Percentiles rank a stretch among this genome's conserved stretches.
Conservation (phyloP, 768 basidiomycete genomes). For the Lentinula lateritia region DNA sequence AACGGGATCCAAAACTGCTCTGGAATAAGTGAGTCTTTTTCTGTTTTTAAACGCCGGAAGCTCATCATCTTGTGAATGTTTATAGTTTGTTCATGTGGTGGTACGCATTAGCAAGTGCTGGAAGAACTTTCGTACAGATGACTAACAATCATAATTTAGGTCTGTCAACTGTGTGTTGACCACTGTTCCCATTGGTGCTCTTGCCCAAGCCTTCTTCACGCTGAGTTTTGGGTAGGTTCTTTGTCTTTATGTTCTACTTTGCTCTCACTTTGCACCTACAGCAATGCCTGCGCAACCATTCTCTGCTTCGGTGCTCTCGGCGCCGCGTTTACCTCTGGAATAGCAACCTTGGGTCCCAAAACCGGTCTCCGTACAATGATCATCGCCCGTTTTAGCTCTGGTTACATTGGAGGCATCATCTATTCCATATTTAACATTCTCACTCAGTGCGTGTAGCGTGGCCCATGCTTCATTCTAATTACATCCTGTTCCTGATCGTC, state of each 20-base stretch:
- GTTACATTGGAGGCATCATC: constrained; percentile 42
- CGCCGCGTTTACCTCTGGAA: constrained; percentile 36
- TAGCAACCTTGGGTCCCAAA: constrained; percentile 47
- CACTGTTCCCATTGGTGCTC: constrained; percentile 38
- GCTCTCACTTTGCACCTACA: constrained; percentile 11
- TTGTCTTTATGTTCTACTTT: not conserved
- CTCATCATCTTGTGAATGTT: not conserved
- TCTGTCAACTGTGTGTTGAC: constrained; percentile 44
- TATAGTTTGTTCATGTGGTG: constrained; percentile 41
- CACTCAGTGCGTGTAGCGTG: constrained; percentile 28
- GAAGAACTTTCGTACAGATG: not conserved
- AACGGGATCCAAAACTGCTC: constrained; percentile 35
- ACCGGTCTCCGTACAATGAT: constrained; percentile 54
- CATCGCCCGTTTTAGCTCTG: constrained; percentile 41
- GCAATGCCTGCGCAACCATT: constrained; percentile 39
- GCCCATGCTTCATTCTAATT: too few species aligned
- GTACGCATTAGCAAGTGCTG: constrained; percentile 33
- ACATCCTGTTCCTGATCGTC: not conserved
- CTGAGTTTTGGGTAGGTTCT: constrained; percentile 39
- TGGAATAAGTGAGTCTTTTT: constrained; percentile 35
- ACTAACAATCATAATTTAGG: constrained; percentile 16
- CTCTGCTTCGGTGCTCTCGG: constrained; percentile 42
- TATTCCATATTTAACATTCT: constrained; percentile 51
- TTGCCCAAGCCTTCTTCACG: constrained; percentile 42
- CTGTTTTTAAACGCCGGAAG: constrained; percentile 1